Evolutionary conservation across 805 yeast species (phyloP).

Genomic region (Grigorovia humatica): DNA sequence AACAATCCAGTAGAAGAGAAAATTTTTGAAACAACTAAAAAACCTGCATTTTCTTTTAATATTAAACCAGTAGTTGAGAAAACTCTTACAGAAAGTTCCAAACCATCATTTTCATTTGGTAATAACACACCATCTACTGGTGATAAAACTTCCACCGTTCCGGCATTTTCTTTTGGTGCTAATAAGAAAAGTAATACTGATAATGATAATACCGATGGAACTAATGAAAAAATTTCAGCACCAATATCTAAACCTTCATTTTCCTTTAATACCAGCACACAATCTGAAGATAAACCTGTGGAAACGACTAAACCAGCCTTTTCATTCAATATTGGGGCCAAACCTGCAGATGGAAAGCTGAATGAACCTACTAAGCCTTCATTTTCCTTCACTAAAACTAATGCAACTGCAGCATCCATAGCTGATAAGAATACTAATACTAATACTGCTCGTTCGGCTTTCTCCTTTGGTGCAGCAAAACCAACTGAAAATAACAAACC

Average conservation of each 20-base stretch:
- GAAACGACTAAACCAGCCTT: constrained; percentile 5
- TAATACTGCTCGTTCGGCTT: not conserved
- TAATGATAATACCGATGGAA: not conserved
- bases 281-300: not conserved
- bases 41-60: constrained; percentile 9
- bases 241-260: not conserved
- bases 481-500: constrained; percentile 1
- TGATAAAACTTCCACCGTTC: not conserved
- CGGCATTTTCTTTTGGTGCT: constrained; percentile 4
- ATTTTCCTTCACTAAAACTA: not conserved
- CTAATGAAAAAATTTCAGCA: not conserved
- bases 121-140: not conserved
- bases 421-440: not conserved
- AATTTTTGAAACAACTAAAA: not conserved
- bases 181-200: not conserved
- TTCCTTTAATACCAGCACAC: not conserved
- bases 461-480: constrained; percentile 5
- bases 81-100: not conserved
- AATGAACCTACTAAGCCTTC: not conserved
- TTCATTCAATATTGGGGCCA: constrained; percentile 3
- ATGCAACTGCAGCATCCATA: not conserved
- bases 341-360: not conserved
- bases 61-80: not conserved
- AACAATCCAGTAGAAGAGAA: no score
- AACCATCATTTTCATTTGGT: constrained; percentile 8